Base-by-base conservation (phyloP, 164 flowering plant species). In the grape (Vitis vinifera) region DNA sequence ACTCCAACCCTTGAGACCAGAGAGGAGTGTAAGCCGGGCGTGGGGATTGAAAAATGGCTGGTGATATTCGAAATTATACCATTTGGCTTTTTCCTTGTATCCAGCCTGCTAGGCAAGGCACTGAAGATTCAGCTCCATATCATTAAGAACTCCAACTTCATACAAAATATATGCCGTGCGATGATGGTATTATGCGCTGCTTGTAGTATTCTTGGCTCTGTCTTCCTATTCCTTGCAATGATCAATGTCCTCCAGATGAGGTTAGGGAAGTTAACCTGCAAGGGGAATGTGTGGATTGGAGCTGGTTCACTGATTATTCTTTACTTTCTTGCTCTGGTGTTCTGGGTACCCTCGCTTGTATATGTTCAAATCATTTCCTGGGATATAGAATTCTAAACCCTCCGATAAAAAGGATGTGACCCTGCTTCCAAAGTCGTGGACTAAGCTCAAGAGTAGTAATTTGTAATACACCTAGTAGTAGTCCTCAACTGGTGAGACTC, bases 221-320 rank as follows among this genome's bases (percentile, higher is more conserved):
- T 68, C 16, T 68, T 68, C 50, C 17, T 68, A 29, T 2, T 17
- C 8, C 1, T 37, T 37, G 58, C 71, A 27, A 59, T 68, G 71
- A 27, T 68, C 29, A 37, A 68, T 37, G 63, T 68, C 7, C 15
- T 68, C 14, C 59, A 55, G 63, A 31, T 68, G 3, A 16, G 64
- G 52, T 48, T 68, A 23, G 71, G 71, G 55, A 68, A 17, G 63
- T 37, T 68, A 9, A 14, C 71, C 4, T 68, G 71, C 29, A 31
- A 31, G 8, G 47, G 53, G 8, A 15, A 56, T 8, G 15, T 51
- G 2, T 6, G 16, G 8, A n/a, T 9, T 1, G 63, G 63, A 6
- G 51, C 12, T 3, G 52, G 17, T 2, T 0, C 63, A 10, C n/a
- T 68, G 47, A 11, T 55, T 10, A 31, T n/a, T 8, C 16, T 68